Percentiles rank a stretch among this genome's conserved stretches.
Evolutionary conservation across 2,329 filamentous ascomycete genomes (phyloP).

Genomic region (Colletotrichum higginsianum): DNA sequence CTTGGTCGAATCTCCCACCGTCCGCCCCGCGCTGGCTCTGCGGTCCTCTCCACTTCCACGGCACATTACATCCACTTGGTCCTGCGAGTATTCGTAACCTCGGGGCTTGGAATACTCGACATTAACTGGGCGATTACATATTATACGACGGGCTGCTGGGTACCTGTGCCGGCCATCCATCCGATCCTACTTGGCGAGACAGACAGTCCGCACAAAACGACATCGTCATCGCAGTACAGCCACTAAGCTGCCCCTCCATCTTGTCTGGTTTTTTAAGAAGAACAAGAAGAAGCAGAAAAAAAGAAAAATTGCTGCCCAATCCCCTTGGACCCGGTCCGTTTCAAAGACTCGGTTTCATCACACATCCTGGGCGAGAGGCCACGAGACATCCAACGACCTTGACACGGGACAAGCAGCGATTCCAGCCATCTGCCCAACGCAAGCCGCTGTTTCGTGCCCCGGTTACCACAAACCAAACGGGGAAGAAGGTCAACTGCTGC

Average conservation of each 20-base stretch:
- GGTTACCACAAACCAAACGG: constrained; percentile 25
- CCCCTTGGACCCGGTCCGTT: constrained; percentile 14
- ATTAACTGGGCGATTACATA: constrained; percentile 34
- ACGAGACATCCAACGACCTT: constrained; percentile 41
- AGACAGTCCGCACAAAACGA: not conserved
- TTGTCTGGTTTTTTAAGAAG: not conserved
- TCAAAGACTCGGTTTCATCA: constrained; percentile 4
- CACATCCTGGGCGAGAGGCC: constrained; percentile 37
- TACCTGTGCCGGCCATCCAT: constrained; percentile 33
- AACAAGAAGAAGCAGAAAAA: too few species aligned
- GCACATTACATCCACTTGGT: constrained; percentile 22
- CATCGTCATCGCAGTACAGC: constrained; percentile 27
- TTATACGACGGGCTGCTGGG: constrained; percentile 9
- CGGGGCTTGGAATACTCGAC: constrained; percentile 1
- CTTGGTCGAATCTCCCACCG: constrained; percentile 5
- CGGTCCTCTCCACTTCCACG: constrained; percentile 13
- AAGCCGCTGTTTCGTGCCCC: constrained; percentile 27
- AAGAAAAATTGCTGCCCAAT: constrained; percentile 20
- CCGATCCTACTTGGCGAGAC: constrained; percentile 27
- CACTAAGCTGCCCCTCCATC: constrained; percentile 5
- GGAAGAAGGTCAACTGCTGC: constrained; percentile 22
- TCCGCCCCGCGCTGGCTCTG: constrained; percentile 7
- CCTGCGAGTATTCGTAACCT: constrained; percentile 28
- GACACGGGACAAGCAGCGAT: constrained; percentile 37
- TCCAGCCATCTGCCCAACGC: constrained; percentile 29